Percentiles rank a stretch among this genome's conserved stretches.
Conservation (phyloP, 2,329 filamentous ascomycete genomes). For the Cladosporium cucumerinum region DNA sequence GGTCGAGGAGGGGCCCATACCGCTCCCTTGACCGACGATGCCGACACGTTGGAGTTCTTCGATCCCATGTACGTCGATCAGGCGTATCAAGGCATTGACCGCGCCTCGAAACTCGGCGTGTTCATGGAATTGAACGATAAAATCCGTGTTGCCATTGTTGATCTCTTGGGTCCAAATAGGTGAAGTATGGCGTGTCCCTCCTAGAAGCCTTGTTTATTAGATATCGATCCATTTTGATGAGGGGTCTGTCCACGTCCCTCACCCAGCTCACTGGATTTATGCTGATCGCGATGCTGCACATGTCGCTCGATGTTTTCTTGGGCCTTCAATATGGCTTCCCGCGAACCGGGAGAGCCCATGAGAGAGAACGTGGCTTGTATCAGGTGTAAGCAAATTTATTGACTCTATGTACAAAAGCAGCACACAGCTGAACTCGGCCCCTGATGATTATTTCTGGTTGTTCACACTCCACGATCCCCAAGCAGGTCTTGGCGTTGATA, state of each 20-base stretch:
- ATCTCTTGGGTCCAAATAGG: conserved; percentile 8
- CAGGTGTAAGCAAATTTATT: not conserved
- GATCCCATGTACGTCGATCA: not conserved
- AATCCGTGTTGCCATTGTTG: conserved; percentile 3
- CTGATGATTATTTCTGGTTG: conserved; percentile 1
- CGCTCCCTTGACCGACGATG: conserved; percentile 6
- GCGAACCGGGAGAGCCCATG: conserved; percentile 7
- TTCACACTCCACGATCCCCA: conserved; percentile 1
- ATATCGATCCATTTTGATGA: not conserved
- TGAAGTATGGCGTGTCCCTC: not conserved
- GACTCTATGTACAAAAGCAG: not conserved
- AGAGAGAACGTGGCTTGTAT: not conserved
- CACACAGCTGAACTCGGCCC: not conserved
- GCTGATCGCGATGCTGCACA: conserved; percentile 7
- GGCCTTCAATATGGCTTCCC: conserved; percentile 3
- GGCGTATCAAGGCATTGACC: conserved; percentile 3
- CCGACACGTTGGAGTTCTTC: conserved; percentile 7
- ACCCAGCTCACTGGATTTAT: conserved; percentile 1
- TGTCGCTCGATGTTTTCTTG: not conserved
- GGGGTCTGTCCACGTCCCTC: not conserved
- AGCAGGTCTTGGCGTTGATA: conserved; percentile 9
- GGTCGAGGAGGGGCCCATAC: not conserved
- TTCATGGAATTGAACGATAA: conserved; percentile 7
- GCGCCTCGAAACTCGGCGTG: not conserved
- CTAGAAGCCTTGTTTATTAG: not conserved